Base-by-base conservation (phyloP, 2,329 filamentous ascomycete genomes). In the Fusarium piperis region DNA sequence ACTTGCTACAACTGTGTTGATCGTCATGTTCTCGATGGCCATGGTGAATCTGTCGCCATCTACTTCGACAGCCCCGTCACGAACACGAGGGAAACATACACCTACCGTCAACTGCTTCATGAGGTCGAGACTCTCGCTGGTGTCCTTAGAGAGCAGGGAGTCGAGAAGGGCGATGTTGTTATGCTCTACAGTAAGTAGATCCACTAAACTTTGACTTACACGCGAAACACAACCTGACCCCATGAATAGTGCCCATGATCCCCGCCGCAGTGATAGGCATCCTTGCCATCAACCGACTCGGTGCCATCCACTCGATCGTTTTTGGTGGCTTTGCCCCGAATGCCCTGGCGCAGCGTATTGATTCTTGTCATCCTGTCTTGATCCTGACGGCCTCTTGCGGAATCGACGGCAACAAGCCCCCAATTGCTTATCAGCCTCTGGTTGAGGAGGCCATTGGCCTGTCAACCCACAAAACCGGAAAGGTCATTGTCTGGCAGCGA, bases 1-100 rank as follows among this genome's bases (percentile, higher is more conserved):
- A 97, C 94, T 0, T 94, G 93, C 74, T 97, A 94, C 85, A 98
- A 98, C 80, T 97, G 94, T 79, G 85, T 98, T 15, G 94, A 97
- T 81, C 88, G 95, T 15, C 95, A 98, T 81, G 94, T 98, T n/a
- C 83, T 88, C 36, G 89, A 89, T 7, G 94, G 95, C n/a, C 85
- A 91, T 72, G 94, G 94, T 15, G 86, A 92, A 51, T 83, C 87
- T 56, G 86, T 91, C 1, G 95, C 95, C 23, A 92, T 98, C 64
- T 89, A 93, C 75, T 98, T 93, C 86, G 95, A 98, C 79, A 95
- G 92, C 72, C 94, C 95, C 3, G 94, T 97, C 11, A 94, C 93
- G 2, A 86, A 87, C 2, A 86, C 86, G 10, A 94, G 94, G 80
- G 87, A 91, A 80, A 89, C 86, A 60, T 90, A 91, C 75, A 95